Percentiles rank a stretch among this genome's conserved stretches.
Evolutionary conservation across 2,329 filamentous ascomycete species (phyloP).

Genomic region (Mycosphaerella arachidis): DNA sequence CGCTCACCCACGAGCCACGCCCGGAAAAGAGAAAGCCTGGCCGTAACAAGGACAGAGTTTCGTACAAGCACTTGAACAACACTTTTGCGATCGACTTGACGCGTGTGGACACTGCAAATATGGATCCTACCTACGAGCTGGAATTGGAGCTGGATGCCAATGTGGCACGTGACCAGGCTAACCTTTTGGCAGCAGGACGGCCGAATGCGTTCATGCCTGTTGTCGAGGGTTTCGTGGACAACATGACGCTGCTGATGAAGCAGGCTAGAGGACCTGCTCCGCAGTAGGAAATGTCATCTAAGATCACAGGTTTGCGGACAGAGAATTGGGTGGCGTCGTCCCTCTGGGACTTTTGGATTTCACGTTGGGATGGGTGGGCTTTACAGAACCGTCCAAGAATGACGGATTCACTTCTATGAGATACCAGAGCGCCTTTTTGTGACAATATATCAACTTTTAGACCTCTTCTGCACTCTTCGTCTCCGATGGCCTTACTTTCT

Average conservation of each 20-base stretch:
- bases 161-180: slow-evolving; percentile 63
- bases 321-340: neutral
- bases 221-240: slow-evolving; percentile 70
- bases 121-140: slow-evolving; percentile 69
- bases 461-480: neutral
- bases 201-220: slow-evolving; percentile 62
- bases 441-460: neutral
- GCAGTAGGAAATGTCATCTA: neutral
- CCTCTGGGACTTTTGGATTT: neutral
- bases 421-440: neutral
- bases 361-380: neutral
- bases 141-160: slow-evolving; percentile 69
- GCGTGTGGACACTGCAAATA: slow-evolving; percentile 62
- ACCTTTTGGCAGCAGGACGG: slow-evolving; percentile 48
- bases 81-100: slow-evolving; percentile 85
- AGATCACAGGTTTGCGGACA: neutral
- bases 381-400: neutral
- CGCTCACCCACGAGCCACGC: slow-evolving; percentile 49
- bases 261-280: slow-evolving; percentile 3
- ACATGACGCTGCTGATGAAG: slow-evolving; percentile 55
- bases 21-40: slow-evolving; percentile 38
- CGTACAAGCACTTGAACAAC: slow-evolving; percentile 74
- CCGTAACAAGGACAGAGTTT: slow-evolving; percentile 75
- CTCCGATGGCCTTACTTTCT: neutral
- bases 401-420: neutral